phyloP scores from a whole-genome alignment of 2,329 filamentous ascomycete species.

The Aspergillus texensis region DNA sequence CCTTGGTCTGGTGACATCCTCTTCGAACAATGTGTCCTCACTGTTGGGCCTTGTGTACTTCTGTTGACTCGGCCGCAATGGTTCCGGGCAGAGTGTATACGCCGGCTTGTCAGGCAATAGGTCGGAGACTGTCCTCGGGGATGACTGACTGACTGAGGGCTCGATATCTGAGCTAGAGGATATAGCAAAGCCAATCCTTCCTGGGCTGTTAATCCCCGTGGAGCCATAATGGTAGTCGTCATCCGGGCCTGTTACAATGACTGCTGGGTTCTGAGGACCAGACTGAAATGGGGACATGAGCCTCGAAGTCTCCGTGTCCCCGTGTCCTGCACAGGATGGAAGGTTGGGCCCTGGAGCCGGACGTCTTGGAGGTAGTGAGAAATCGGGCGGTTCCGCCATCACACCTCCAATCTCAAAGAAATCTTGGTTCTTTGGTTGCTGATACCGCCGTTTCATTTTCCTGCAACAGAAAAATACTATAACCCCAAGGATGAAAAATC shows the following conservation, averaged over 20 bases:
- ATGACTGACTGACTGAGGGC: conserved; percentile 35
- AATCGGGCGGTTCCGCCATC: conserved; percentile 41
- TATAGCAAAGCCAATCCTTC: conserved; percentile 35
- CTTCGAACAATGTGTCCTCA: conserved; percentile 41
- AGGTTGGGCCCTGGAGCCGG: conserved; percentile 23
- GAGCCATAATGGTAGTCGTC: conserved; percentile 8
- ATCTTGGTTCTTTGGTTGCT: conserved; percentile 26
- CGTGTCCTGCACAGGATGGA: conserved; percentile 7
- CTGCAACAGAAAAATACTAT: conserved; percentile 36
- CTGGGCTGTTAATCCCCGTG: conserved; percentile 14
- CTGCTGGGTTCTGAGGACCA: conserved; percentile 21
- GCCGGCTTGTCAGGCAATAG: conserved; percentile 39
- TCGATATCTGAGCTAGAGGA: conserved; percentile 31
- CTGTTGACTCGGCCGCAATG: conserved; percentile 35
- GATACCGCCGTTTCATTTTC: conserved; percentile 29
- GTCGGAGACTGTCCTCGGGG: conserved; percentile 41
- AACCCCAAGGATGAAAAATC: conserved; percentile 36
- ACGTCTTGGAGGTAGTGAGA: conserved; percentile 28
- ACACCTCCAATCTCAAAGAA: conserved; percentile 43
- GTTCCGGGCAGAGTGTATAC: conserved; percentile 41
- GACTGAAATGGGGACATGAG: conserved; percentile 23
- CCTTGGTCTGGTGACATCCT: conserved; percentile 32
- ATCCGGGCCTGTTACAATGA: conserved; percentile 22
- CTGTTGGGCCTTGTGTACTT: conserved; percentile 29
- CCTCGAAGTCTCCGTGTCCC: conserved; percentile 24